Base-by-base conservation (phyloP, 345 rosid species). In the Bretschneidera sinensis region DNA sequence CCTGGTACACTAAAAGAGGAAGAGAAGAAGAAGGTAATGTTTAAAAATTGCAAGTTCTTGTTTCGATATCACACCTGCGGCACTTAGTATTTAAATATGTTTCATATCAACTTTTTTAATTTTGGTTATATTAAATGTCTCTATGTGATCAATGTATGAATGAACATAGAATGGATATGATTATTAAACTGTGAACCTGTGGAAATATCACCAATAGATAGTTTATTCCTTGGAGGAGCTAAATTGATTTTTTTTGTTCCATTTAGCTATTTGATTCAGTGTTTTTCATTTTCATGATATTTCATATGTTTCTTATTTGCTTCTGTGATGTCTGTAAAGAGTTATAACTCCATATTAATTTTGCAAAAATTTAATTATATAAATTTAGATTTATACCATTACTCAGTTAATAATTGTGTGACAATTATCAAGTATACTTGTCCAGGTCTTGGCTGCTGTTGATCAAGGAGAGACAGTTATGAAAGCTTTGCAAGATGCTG, bases 381-480 rank as follows among this genome's bases (percentile, higher is more conserved):
- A 35, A 48, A 21, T 54, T 33, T 43, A 24, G 23, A 15, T 16
- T 19, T 13, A 7, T 56, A 25, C 19, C 48, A 61, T 48, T 62
- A 31, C n/a, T n/a, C n/a, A n/a, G 50, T 60, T 66, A 68, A 73
- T 59, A 61, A 25, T 49, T 70, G 25, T 58, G 33, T 59, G 52
- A 51, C 61, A 59, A 61, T 74, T 48, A 60, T 53, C 47, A 62
- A 59, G 70, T 64, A 63, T 39, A 66, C 55, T 19, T 74, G 70
- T 83, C 61, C 80, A 92, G 98, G 94, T 89, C 51, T 77, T 89
- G 72, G 79, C 77, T 77, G 98, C 95, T 70, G 88, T 92, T 39
- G 75, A 76, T 74, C 88, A 79, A 79, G 98, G 98, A 69, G 95
- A 89, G 80, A 80, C 96, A 17, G 25, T 92, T 63, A 43, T 92